Percentiles rank a stretch among this genome's conserved stretches.
phyloP scores from a whole-genome alignment of 2,329 filamentous ascomycete species.

The Achaetomium macrosporum region DNA sequence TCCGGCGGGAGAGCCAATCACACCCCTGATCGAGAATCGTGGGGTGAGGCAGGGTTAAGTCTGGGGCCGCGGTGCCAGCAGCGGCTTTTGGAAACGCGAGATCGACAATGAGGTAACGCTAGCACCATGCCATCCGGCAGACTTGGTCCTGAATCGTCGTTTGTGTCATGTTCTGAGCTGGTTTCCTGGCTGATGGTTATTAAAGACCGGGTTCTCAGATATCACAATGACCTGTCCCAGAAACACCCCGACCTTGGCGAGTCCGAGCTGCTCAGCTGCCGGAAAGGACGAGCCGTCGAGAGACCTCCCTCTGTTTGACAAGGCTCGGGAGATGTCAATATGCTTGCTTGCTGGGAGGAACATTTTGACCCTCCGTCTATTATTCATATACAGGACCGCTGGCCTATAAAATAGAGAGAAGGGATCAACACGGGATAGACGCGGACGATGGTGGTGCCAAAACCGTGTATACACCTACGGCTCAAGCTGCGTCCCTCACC shows the following conservation, averaged over 20 bases:
- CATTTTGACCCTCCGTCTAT: background rate
- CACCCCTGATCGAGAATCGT: constrained; percentile 11
- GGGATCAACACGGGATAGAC: background rate
- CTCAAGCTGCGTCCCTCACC: constrained; percentile 15
- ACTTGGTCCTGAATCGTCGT: background rate
- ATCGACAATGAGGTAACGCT: constrained; percentile 2
- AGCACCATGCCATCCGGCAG: too few relatives aligned
- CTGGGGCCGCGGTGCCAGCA: constrained; percentile 9
- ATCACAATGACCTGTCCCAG: background rate
- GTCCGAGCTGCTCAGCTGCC: constrained; percentile 1
- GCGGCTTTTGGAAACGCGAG: constrained; percentile 1
- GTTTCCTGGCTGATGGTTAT: background rate
- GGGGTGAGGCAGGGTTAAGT: constrained; percentile 5
- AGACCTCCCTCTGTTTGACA: background rate
- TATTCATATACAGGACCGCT: too few relatives aligned
- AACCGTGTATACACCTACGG: constrained; percentile 1
- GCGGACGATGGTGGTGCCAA: constrained; percentile 5
- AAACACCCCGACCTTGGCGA: constrained; percentile 2
- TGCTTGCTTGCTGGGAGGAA: background rate
- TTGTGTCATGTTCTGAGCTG: background rate
- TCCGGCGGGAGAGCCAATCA: constrained; percentile 9
- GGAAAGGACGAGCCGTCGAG: background rate
- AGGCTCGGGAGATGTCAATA: background rate
- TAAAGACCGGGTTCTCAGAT: background rate
- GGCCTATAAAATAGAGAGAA: too few relatives aligned